Conservation (phyloP, 352 stramenopile species). For the Phytophthora tubulina region DNA sequence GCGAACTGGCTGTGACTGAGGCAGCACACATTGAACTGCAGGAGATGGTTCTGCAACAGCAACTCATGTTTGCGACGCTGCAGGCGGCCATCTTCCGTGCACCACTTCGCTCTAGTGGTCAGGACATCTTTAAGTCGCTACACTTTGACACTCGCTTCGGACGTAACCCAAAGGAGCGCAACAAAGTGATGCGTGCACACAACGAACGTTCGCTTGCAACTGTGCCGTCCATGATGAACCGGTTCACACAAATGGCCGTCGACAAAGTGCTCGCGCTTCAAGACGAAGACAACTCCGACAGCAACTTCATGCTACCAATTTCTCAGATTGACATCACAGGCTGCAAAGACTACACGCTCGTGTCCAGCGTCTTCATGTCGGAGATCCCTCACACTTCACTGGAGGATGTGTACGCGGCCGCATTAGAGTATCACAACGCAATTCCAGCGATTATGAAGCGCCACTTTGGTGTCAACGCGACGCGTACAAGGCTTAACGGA, state of each 20-base stretch:
- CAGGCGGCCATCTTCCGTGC: constrained; percentile 38
- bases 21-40: constrained; percentile 30
- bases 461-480: constrained; percentile 36
- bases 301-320: constrained; percentile 23
- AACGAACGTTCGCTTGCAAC: constrained; percentile 29
- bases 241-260: constrained; percentile 33
- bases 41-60: constrained; percentile 43
- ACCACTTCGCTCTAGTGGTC: constrained; percentile 37
- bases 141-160: constrained; percentile 44
- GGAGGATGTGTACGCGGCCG: constrained; percentile 36
- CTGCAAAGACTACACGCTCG: constrained; percentile 39
- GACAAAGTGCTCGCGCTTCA: constrained; percentile 19
- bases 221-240: constrained; percentile 29
- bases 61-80: constrained; percentile 46
- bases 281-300: constrained; percentile 5
- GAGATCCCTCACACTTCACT: constrained; percentile 48
- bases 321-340: constrained; percentile 48
- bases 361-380: constrained; percentile 47
- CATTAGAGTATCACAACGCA: constrained; percentile 33
- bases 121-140: constrained; percentile 32
- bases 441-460: constrained; percentile 39
- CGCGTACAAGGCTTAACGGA: constrained; percentile 28
- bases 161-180: constrained; percentile 15
- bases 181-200: constrained; percentile 27
- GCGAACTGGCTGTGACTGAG: constrained; percentile 22